Base-by-base conservation (phyloP, 2,329 filamentous ascomycete genomes). In the Pezicula carpinea region DNA sequence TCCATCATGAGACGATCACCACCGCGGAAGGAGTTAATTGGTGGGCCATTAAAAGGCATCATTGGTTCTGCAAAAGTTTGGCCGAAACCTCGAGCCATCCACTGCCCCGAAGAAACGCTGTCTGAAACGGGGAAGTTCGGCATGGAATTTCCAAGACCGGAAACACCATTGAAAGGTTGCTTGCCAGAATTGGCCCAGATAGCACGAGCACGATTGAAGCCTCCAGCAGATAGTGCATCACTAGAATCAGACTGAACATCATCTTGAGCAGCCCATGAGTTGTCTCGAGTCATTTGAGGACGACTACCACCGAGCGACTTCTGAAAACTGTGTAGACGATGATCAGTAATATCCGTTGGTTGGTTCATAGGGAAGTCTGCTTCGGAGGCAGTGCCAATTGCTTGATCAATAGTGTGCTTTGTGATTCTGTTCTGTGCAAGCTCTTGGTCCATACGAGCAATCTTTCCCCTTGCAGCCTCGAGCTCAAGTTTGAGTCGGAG, bases 361-460 rank as follows among this genome's bases (percentile, higher is more conserved):
- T 48, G 50, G 19, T 47, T 55, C 40, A 61, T 54, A 65, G 55
- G 48, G 34, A 58, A 65, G 38, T 74, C 71, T 19, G 65, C 61
- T 43, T 75, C 76, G 5, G 70, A 70, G 5, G 69, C 66, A 50
- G 71, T 67, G n/a, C 74, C 72, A 44, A 78, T 69, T 7, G 64
- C 66, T 55, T 79, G 76, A 40, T 81, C 77, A 46, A 77, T 68
- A 10, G 80, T 84, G 44, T 78, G 71, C 57, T 79, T 81, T 29
- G 72, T 71, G 47, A 80, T 75, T 23, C 81, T 80, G 19, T 74
- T 81, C 53, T 86, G 80, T 33, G 80, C 75, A 50, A 89, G 74
- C 67, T 89, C 83, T 45, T 87, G 77, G 48, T 87, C 84, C 61
- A 90, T 81, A 47, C 79, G 82, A 39, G 76, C 78, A 59, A 91